phyloP scores from a whole-genome alignment of 345 rosid species.

The Passiflora organensis region DNA sequence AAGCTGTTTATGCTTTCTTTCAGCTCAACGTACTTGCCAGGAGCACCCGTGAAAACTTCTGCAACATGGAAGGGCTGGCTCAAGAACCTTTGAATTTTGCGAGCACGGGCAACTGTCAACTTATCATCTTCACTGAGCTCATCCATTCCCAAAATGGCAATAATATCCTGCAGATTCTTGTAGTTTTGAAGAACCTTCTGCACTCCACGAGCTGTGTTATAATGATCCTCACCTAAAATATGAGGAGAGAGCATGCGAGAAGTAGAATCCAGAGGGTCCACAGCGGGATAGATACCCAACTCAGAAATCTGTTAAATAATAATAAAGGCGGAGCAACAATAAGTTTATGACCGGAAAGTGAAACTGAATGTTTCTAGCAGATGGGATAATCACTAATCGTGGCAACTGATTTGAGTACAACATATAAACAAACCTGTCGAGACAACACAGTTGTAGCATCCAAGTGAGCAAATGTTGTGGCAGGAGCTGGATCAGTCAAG shows the following conservation, averaged over 20 bases:
- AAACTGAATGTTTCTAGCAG: too few species aligned
- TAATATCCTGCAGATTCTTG: constrained; percentile 97
- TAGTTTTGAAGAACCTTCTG: constrained; percentile 97
- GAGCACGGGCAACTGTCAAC: constrained; percentile 94
- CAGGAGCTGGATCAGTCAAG: constrained; percentile 99
- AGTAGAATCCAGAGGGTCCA: constrained; percentile 96
- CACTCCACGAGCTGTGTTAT: constrained; percentile 96
- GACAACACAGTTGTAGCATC: constrained; percentile 98
- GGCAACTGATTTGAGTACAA: not conserved
- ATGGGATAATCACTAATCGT: not conserved
- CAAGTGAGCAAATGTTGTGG: constrained; percentile 98
- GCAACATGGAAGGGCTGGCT: constrained; percentile 99
- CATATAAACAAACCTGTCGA: constrained; percentile 54
- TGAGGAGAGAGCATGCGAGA: constrained; percentile 98
- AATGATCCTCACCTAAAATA: constrained; percentile 90
- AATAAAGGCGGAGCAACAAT: not conserved
- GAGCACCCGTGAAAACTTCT: constrained; percentile 98
- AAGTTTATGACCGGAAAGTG: too few species aligned
- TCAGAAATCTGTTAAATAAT: constrained; percentile 61
- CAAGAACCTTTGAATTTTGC: constrained; percentile 92
- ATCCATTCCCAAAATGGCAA: constrained; percentile 99
- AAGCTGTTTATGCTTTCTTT: constrained; percentile 84
- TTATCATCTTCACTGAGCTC: constrained; percentile 99
- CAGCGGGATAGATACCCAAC: constrained; percentile 98
- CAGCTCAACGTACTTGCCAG: constrained; percentile 94